A percentile compares a stretch with the other conserved stretches of the same genome.
phyloP scores from a whole-genome alignment of 2,329 filamentous ascomycete species.

The Exophiala phaeomuriformis region DNA sequence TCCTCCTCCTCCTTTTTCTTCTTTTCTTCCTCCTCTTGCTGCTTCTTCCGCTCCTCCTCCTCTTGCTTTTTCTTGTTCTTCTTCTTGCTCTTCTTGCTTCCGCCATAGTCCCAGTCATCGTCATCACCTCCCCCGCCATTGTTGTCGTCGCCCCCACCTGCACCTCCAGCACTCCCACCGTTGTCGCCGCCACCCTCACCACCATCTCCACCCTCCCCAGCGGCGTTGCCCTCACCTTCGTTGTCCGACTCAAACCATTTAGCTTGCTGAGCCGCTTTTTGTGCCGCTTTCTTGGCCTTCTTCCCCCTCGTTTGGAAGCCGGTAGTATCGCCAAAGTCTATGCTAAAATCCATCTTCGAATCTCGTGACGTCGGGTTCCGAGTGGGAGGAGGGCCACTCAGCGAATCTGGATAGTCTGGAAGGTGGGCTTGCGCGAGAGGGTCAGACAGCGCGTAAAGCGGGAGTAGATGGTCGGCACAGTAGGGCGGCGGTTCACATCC shows the following conservation, averaged over 20 bases:
- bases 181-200: slow-evolving; percentile 33
- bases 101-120: slow-evolving; percentile 34
- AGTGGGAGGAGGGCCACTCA: not conserved
- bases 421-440: slow-evolving; percentile 31
- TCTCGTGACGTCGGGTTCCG: not conserved
- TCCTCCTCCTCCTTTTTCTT: slow-evolving; percentile 32
- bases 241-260: slow-evolving; percentile 44
- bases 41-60: slow-evolving; percentile 30
- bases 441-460: slow-evolving; percentile 39
- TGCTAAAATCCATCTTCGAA: slow-evolving; percentile 22
- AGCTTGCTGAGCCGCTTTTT: slow-evolving; percentile 34
- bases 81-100: slow-evolving; percentile 34
- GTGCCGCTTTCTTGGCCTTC: slow-evolving; percentile 46
- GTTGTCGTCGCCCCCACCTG: slow-evolving; percentile 32
- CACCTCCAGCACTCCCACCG: slow-evolving; percentile 30
- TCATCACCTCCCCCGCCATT: slow-evolving; percentile 39
- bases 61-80: slow-evolving; percentile 32
- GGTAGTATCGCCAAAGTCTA: slow-evolving; percentile 38
- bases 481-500: slow-evolving; percentile 37
- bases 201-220: slow-evolving; percentile 31
- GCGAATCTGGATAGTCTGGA: not conserved
- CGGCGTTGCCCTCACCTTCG: slow-evolving; percentile 36
- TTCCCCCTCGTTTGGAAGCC: slow-evolving; percentile 26
- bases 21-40: slow-evolving; percentile 31
- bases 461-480: slow-evolving; percentile 41